Conservation (phyloP, 2,329 filamentous ascomycete species). For the Colletotrichum orbiculare region DNA sequence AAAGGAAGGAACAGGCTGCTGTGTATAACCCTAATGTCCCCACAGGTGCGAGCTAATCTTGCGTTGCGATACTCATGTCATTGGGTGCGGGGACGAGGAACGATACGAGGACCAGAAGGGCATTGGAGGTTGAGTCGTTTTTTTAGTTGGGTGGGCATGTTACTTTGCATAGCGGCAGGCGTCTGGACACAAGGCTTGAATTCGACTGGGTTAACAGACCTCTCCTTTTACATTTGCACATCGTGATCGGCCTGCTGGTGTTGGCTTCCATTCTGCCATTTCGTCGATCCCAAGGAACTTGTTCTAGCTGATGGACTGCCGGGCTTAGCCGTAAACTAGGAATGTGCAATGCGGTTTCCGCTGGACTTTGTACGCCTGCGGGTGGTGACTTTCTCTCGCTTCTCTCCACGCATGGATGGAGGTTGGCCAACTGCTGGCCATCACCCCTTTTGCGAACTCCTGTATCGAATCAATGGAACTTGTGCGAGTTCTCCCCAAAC, state of each 20-base stretch:
- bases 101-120: slow-evolving; percentile 5
- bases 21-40: slow-evolving; percentile 34
- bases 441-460: no score
- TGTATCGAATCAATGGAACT: no score
- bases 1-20: slow-evolving; percentile 34
- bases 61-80: slow-evolving; percentile 24
- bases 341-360: no score
- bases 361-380: no score
- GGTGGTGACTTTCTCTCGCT: no score
- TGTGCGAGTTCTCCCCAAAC: no score
- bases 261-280: background rate
- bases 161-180: slow-evolving; percentile 36
- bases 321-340: no score
- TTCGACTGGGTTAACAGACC: background rate
- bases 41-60: slow-evolving; percentile 29
- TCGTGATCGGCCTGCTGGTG: background rate
- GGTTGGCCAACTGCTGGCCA: no score
- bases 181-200: slow-evolving; percentile 26
- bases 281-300: no score
- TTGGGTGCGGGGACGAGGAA: slow-evolving; percentile 2
- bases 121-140: background rate
- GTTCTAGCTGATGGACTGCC: no score
- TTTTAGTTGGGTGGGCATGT: background rate
- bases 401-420: no score
- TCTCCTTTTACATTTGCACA: no score